phyloP scores from a whole-genome alignment of 805 yeast species.

The Yarrowia sp. region DNA sequence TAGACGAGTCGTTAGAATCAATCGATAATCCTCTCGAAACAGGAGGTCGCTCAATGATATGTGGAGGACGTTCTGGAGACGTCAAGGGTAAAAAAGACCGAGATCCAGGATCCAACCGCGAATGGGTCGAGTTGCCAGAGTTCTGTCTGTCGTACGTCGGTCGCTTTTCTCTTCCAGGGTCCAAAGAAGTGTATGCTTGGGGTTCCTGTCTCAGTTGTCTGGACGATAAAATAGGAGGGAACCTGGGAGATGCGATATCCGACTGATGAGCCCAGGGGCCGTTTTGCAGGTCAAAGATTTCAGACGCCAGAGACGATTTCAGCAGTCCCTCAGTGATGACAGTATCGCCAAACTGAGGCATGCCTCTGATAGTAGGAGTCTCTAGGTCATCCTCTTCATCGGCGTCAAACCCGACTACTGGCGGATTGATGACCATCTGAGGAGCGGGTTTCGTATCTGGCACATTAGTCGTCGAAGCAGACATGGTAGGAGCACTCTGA shows the following conservation, averaged over 20 bases:
- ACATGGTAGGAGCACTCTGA: not conserved
- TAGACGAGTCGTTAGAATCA: slow-evolving; percentile 24
- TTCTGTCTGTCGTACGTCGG: not conserved
- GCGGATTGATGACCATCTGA: not conserved
- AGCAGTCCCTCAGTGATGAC: slow-evolving; percentile 23
- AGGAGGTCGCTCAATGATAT: slow-evolving; percentile 6
- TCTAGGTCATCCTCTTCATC: not conserved
- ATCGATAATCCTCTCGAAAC: slow-evolving; percentile 16
- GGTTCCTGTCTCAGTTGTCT: slow-evolving; percentile 9
- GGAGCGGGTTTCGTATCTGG: not conserved
- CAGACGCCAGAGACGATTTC: slow-evolving; percentile 15
- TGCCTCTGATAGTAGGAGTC: slow-evolving; percentile 2
- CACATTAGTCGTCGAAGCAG: not conserved
- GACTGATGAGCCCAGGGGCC: slow-evolving; percentile 10
- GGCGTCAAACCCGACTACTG: not conserved
- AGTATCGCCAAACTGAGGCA: slow-evolving; percentile 4
- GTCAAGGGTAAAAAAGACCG: not conserved
- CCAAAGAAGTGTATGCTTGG: slow-evolving; percentile 7
- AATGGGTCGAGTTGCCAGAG: not conserved
- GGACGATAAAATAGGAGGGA: not conserved
- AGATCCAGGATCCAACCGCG: not conserved
- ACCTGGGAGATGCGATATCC: slow-evolving; percentile 14
- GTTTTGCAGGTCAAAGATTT: slow-evolving; percentile 23
- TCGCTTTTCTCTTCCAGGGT: not conserved
- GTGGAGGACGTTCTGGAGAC: slow-evolving; percentile 1